A percentile compares a stretch with the other conserved stretches of the same genome.
Evolutionary conservation across 192 early-diverging fungal species (phyloP).

Genomic region (Umbelopsis sp.): DNA sequence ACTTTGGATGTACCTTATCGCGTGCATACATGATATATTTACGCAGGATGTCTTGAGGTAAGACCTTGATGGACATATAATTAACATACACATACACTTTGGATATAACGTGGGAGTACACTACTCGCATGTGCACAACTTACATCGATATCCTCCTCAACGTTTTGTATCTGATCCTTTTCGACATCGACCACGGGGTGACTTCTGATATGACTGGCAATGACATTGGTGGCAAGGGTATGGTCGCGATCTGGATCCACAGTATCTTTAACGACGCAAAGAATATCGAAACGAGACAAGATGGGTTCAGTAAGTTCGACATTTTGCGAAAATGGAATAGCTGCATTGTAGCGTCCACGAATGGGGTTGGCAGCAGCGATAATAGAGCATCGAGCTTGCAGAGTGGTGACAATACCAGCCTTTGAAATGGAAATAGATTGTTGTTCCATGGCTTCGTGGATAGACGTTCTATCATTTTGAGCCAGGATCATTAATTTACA

Average conservation of each 20-base stretch:
- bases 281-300: conserved; percentile 95
- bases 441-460: conserved; percentile 96
- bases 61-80: conserved; percentile 57
- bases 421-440: conserved; percentile 88
- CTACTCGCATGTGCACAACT: conserved; percentile 22
- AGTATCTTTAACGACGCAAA: conserved; percentile 94
- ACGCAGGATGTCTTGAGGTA: conserved; percentile 78
- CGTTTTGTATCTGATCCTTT: conserved; percentile 32
- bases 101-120: not conserved
- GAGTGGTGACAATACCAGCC: conserved; percentile 83
- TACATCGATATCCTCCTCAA: conserved; percentile 60
- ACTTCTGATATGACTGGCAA: conserved; percentile 88
- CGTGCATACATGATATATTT: conserved; percentile 90
- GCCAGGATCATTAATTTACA: not conserved
- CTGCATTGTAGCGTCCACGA: conserved; percentile 84
- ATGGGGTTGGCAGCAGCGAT: conserved; percentile 85
- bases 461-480: conserved; percentile 65
- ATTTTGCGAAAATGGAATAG: conserved; percentile 92
- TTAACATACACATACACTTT: not conserved
- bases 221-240: conserved; percentile 89
- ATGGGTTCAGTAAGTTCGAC: conserved; percentile 99
- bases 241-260: conserved; percentile 92
- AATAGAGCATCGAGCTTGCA: conserved; percentile 84
- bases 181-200: conserved; percentile 70
- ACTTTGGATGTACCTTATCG: conserved; percentile 74